These are phyloP conservation scores for Ilex asprella DNA, from an alignment of 257 asterid species.

Conservation along the genomic window DNA sequence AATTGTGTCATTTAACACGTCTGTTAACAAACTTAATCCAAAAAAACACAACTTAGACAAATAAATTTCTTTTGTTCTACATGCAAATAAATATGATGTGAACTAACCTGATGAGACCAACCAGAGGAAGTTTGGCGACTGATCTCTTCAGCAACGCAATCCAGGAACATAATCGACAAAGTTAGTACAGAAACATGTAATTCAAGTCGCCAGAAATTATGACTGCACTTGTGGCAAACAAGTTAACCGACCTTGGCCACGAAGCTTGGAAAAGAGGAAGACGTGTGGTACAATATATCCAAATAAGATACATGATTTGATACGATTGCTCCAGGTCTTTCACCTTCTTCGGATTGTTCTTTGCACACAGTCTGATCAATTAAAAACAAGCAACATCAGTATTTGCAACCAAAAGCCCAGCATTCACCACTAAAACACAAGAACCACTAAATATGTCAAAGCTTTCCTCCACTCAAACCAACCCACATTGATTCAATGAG, in stretches of 20 bases:
- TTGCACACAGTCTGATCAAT: conserved; percentile 36
- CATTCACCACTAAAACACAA: too few species aligned
- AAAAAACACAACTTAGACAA: neutral
- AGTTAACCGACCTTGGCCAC: conserved; percentile 79
- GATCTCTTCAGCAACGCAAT: conserved; percentile 72
- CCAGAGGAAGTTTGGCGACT: conserved; percentile 93
- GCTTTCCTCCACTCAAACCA: too few species aligned
- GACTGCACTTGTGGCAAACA: conserved; percentile 7
- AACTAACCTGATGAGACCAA: conserved; percentile 93
- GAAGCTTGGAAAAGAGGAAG: conserved; percentile 83
- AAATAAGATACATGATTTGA: conserved; percentile 86
- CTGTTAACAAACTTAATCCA: too few species aligned
- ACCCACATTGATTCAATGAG: too few species aligned
- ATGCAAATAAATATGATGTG: conserved; percentile 2
- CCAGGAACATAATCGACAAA: conserved; percentile 20
- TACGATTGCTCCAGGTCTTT: conserved; percentile 74
- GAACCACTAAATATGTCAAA: too few species aligned
- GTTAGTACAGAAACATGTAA: conserved; percentile 22
- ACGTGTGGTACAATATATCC: conserved; percentile 91
- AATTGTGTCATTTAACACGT: too few species aligned
- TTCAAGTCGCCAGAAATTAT: conserved; percentile 12
- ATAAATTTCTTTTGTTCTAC: neutral
- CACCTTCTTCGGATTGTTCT: conserved; percentile 39
- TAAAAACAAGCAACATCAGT: conserved; percentile 7
- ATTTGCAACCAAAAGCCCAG: too few species aligned